Percentiles rank a stretch among this genome's conserved stretches.
Conservation (phyloP, 305 asterid genomes). For the Salvia sclarea region DNA sequence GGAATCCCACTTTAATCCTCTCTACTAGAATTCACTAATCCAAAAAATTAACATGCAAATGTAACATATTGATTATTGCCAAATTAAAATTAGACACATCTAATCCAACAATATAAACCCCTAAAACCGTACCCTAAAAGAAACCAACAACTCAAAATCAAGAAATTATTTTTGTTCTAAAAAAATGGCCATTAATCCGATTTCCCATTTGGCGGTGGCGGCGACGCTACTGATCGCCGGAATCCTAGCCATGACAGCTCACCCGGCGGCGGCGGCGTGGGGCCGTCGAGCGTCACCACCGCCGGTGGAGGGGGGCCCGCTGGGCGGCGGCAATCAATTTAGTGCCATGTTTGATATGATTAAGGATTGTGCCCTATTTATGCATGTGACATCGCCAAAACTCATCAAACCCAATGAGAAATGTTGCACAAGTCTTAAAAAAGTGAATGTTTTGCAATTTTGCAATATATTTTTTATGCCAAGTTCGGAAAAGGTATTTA, state of each 20-base stretch:
- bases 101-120: conserved; percentile 7
- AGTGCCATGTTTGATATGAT: conserved; percentile 16
- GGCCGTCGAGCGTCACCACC: neutral
- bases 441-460: conserved; percentile 16
- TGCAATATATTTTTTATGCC: conserved; percentile 26
- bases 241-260: neutral
- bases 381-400: conserved; percentile 9
- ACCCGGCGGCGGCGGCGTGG: neutral
- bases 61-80: conserved; percentile 2
- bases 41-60: neutral
- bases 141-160: too few species aligned
- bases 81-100: neutral
- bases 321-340: too few species aligned
- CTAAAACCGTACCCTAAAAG: too few species aligned
- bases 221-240: conserved; percentile 14
- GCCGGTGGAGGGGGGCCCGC: neutral
- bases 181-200: conserved; percentile 9
- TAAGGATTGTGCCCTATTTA: conserved; percentile 14
- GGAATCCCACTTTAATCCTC: neutral
- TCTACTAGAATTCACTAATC: neutral
- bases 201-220: neutral
- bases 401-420: conserved; percentile 19
- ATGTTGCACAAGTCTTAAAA: conserved; percentile 30
- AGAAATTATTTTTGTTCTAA: neutral
- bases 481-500: conserved; percentile 12